Evolutionary conservation across 768 basidiomycete species (phyloP).

Genomic region (Lyophyllum shimeji): DNA sequence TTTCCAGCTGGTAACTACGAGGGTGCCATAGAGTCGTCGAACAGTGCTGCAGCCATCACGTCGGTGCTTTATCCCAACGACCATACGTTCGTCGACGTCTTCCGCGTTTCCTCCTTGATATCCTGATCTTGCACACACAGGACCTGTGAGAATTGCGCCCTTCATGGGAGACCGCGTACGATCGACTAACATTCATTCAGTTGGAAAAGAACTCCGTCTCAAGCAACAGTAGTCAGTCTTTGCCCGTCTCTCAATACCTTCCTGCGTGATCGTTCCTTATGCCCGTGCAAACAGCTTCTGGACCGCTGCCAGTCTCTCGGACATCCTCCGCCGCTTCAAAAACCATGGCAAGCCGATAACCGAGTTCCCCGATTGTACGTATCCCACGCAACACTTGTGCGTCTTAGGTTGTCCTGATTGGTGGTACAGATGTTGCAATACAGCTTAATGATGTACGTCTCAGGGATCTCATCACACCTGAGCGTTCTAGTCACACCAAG

Average conservation of each 20-base stretch:
- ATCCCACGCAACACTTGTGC: neutral
- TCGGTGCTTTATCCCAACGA: constrained; percentile 97
- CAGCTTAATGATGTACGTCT: constrained; percentile 88
- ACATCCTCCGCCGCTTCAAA: constrained; percentile 93
- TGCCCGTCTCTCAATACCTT: neutral
- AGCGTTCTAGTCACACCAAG: neutral
- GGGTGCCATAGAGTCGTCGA: constrained; percentile 81
- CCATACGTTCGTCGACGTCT: constrained; percentile 53
- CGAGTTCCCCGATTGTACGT: constrained; percentile 80
- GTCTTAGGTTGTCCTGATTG: neutral
- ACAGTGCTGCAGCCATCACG: constrained; percentile 91
- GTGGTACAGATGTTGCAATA: constrained; percentile 70
- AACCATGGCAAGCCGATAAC: constrained; percentile 78
- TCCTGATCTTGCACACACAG: constrained; percentile 20
- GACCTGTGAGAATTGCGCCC: constrained; percentile 37
- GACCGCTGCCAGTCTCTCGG: constrained; percentile 85
- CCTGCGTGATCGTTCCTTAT: neutral
- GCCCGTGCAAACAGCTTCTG: constrained; percentile 55
- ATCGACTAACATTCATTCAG: constrained; percentile 32
- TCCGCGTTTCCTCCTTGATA: constrained; percentile 2
- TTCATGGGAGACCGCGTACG: neutral
- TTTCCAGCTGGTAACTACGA: constrained; percentile 87
- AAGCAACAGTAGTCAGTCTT: constrained; percentile 83
- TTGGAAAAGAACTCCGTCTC: constrained; percentile 84
- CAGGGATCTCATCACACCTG: neutral